These are phyloP conservation scores for Gypsophila paniculata DNA, from an alignment of 179 eudicot genomes.

Conservation along the genomic window DNA sequence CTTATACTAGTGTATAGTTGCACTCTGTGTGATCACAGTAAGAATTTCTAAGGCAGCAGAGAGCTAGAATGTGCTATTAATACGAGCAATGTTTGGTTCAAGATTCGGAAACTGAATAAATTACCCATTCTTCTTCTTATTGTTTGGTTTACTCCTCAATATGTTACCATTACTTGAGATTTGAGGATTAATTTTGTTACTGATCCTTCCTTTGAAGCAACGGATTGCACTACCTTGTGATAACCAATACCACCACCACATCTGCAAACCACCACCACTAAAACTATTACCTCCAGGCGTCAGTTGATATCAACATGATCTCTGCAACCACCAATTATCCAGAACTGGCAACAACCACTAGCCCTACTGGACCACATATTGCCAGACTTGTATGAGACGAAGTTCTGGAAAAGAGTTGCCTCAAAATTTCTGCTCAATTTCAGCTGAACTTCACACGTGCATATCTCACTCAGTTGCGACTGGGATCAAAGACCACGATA, in stretches of 20 bases:
- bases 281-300: not conserved
- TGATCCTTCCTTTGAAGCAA: slow-evolving; percentile 5
- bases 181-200: not conserved
- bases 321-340: not conserved
- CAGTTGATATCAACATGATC: not conserved
- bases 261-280: not conserved
- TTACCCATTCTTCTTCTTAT: slow-evolving; percentile 2
- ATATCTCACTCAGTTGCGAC: too few species aligned
- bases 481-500: too few species aligned
- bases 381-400: not conserved
- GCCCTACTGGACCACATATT: not conserved
- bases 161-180: not conserved
- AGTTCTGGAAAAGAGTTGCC: slow-evolving; percentile 3
- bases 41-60: not conserved
- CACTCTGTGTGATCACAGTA: not conserved
- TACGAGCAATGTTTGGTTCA: not conserved
- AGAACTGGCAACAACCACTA: not conserved
- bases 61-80: not conserved
- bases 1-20: not conserved
- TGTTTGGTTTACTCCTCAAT: slow-evolving; percentile 3
- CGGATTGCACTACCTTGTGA: not conserved
- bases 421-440: not conserved
- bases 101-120: not conserved
- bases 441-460: too few species aligned
- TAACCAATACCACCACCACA: not conserved